Percentiles rank a stretch among this genome's conserved stretches.
Conservation (phyloP, 2,329 filamentous ascomycete species). For the Neonectria hederae region DNA sequence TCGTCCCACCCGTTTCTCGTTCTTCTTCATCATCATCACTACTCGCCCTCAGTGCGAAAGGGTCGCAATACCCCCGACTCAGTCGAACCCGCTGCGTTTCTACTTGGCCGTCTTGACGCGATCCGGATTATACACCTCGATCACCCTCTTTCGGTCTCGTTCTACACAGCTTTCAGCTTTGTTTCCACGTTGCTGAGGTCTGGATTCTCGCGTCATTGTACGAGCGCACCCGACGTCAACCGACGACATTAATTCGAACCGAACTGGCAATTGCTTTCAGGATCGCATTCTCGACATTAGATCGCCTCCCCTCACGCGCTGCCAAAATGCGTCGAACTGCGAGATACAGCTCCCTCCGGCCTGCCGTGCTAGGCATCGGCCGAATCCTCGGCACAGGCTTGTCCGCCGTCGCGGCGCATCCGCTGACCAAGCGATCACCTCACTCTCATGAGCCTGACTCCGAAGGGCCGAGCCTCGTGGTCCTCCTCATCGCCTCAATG, state of each 20-base stretch:
- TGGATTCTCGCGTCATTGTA: not conserved
- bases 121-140: not conserved
- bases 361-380: slow-evolving; percentile 61
- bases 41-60: slow-evolving; percentile 33
- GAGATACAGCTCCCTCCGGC: slow-evolving; percentile 55
- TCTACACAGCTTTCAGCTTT: not conserved
- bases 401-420: slow-evolving; percentile 59
- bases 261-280: slow-evolving; percentile 6
- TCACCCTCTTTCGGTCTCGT: not conserved
- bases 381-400: slow-evolving; percentile 61
- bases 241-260: not conserved
- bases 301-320: not conserved
- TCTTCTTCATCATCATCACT: slow-evolving; percentile 27
- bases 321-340: slow-evolving; percentile 42
- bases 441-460: slow-evolving; percentile 58
- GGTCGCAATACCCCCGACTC: slow-evolving; percentile 22
- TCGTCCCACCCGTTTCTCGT: slow-evolving; percentile 7
- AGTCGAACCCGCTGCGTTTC: not conserved
- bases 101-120: not conserved
- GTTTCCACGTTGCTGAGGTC: too few relatives aligned
- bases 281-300: slow-evolving; percentile 11
- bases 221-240: not conserved
- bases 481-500: slow-evolving; percentile 82
- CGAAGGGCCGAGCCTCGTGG: slow-evolving; percentile 75
- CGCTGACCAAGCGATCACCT: slow-evolving; percentile 49